Base-by-base conservation (phyloP, 2,329 filamentous ascomycete genomes). In the Alternaria metachromatica region DNA sequence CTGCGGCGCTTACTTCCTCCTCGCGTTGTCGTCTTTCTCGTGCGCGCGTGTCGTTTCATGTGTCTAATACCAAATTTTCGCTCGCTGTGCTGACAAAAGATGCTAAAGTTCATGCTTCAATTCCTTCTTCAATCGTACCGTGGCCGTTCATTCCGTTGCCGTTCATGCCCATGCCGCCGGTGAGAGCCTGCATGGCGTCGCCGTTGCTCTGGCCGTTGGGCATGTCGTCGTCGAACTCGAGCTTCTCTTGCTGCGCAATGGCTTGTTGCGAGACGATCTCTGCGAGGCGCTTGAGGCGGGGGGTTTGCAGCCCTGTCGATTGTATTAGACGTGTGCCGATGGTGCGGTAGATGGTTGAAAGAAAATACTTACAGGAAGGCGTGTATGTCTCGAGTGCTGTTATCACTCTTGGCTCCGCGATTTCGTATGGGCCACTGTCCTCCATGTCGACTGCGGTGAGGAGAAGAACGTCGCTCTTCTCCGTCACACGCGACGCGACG, bases 391-490 rank as follows among this genome's bases (percentile, higher is more conserved):
- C 96, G 70, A 99, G 84, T 57, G 96, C 96, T 4, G 94, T 97
- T 76, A 99, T 99, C 58, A 93, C 92, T 78, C 96, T 89, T 26
- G 96, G 96, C 81, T 99, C 96, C 13, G 96, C 96, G 80, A 99
- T 99, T 82, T 98, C 96, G 77, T 99, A 99, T 25, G 95, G 96
- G 23, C 96, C 96, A 73, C 93, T 97, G 82, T 99, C 96, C 77
- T 99, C 96, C 94, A 99, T 97, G 80, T 99, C 96, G 63, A 99
- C 94, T 53, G 96, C 94, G 62, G 95, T 92, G 50, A 99, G 86
- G 61, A 99, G 88, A 56, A 99, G 87, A 4, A 98, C 94, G 74
- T 98, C 96, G 75, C 94, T 96, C 89, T 99, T 99, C 84, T 99
- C 96, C 2, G 95, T 98, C 50, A 99, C 96, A 57, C 94, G 88